These are phyloP conservation scores for Ceratocystiopsis brevicomis DNA, from an alignment of 2,329 filamentous ascomycete species.

Conservation along the genomic window DNA sequence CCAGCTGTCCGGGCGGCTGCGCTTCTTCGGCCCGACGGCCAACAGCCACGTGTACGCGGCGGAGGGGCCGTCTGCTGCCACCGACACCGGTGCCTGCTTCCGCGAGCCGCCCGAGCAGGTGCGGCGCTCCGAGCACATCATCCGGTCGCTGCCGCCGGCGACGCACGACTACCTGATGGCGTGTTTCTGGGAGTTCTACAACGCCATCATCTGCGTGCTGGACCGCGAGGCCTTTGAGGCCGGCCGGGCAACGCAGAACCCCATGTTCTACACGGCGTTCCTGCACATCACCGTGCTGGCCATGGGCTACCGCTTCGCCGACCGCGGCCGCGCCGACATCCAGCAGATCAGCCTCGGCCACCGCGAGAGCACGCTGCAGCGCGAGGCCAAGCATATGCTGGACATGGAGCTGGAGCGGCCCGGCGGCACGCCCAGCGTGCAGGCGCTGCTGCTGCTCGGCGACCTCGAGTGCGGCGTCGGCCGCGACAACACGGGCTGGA, in stretches of 20 bases:
- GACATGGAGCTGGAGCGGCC: slow-evolving; percentile 32
- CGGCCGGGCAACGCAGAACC: slow-evolving; percentile 24
- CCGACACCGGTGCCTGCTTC: slow-evolving; percentile 12
- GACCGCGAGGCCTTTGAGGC: slow-evolving; percentile 30
- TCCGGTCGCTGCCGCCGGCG: slow-evolving; percentile 23
- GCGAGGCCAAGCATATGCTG: slow-evolving; percentile 34
- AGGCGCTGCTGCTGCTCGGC: slow-evolving; percentile 16
- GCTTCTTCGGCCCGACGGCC: slow-evolving; percentile 34
- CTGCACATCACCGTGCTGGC: slow-evolving; percentile 32
- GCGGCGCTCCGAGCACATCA: slow-evolving; percentile 27
- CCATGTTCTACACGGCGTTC: slow-evolving; percentile 32
- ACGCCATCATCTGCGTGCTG: slow-evolving; percentile 28
- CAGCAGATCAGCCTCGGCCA: slow-evolving; percentile 25
- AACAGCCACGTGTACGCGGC: slow-evolving; percentile 32
- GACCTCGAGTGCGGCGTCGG: slow-evolving; percentile 35
- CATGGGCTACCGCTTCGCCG: slow-evolving; percentile 31
- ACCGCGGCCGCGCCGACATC: slow-evolving; percentile 28
- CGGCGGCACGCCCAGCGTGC: slow-evolving; percentile 15
- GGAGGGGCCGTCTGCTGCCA: slow-evolving; percentile 4
- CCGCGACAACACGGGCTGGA: slow-evolving; percentile 33
- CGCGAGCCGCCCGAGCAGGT: slow-evolving; percentile 26
- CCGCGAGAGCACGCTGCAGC: slow-evolving; percentile 31
- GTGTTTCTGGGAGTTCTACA: slow-evolving; percentile 33
- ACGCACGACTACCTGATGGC: slow-evolving; percentile 34
- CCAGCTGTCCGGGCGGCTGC: slow-evolving; percentile 27